Conservation (phyloP, 495 filamentous ascomycete species). For the Penicillium herquei region DNA sequence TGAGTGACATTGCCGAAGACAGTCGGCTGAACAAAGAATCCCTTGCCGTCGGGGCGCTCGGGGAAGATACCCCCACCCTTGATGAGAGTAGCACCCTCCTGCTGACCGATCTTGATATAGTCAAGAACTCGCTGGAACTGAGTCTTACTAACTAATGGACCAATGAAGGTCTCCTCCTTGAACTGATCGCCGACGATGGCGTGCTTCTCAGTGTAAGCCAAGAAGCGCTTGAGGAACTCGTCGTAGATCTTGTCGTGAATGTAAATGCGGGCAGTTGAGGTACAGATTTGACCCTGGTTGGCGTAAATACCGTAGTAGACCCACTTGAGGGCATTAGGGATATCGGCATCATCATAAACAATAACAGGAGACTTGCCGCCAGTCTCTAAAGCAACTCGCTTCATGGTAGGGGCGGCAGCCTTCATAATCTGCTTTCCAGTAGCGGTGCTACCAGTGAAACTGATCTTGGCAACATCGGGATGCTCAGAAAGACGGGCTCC, state of each 20-base stretch:
- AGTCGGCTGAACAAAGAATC: conserved; percentile 89
- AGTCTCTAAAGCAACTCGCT: conserved; percentile 89
- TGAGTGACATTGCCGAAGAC: conserved; percentile 78
- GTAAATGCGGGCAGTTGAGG: conserved; percentile 82
- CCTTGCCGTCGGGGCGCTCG: conserved; percentile 68
- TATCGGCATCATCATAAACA: conserved; percentile 82
- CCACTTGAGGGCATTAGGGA: conserved; percentile 85
- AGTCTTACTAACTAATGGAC: conserved; percentile 82
- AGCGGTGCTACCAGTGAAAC: conserved; percentile 84
- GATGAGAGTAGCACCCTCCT: conserved; percentile 71
- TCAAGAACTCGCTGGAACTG: conserved; percentile 89
- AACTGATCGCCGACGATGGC: conserved; percentile 77
- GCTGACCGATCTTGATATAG: conserved; percentile 80
- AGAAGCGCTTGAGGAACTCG: conserved; percentile 75
- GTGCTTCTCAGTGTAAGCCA: conserved; percentile 68
- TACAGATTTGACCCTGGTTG: conserved; percentile 92
- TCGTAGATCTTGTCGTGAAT: conserved; percentile 66
- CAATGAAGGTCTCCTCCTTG: conserved; percentile 77
- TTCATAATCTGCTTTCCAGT: conserved; percentile 85
- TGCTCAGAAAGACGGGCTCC: conserved; percentile 85
- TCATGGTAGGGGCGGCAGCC: conserved; percentile 79
- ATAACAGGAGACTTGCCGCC: conserved; percentile 92
- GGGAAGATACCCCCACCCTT: conserved; percentile 54
- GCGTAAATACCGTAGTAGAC: conserved; percentile 91
- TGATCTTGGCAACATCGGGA: conserved; percentile 90